A percentile compares a stretch with the other conserved stretches of the same genome.
These are phyloP conservation scores for Helicocarpus griseus DNA, from an alignment of 2,329 filamentous ascomycete species.

Conservation along the genomic window DNA sequence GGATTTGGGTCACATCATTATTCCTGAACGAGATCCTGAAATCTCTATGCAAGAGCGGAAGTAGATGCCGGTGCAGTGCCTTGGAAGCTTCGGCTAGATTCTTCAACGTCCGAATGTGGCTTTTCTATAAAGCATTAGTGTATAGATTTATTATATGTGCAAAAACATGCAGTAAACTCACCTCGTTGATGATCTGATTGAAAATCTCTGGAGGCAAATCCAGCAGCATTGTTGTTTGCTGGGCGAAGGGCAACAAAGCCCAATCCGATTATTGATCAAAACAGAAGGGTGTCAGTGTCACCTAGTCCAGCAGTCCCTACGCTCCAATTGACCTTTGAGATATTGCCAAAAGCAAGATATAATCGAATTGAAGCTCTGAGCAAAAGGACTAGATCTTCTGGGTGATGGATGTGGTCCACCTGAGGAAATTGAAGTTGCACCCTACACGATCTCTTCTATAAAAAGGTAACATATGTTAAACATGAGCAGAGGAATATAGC, in stretches of 20 bases:
- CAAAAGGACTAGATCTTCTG: too few species aligned
- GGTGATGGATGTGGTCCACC: too few species aligned
- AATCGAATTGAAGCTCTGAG: too few species aligned
- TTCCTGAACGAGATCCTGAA: neutral
- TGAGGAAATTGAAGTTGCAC: too few species aligned
- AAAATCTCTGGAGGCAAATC: neutral
- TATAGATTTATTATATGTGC: neutral
- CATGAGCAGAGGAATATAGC: too few species aligned
- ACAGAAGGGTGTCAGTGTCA: too few species aligned
- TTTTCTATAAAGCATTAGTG: neutral
- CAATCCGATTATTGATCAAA: too few species aligned
- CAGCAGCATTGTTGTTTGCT: neutral
- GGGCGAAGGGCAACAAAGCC: neutral
- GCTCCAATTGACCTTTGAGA: too few species aligned
- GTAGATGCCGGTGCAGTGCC: neutral
- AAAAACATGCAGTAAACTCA: neutral
- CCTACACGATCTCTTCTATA: too few species aligned
- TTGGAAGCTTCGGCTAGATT: neutral
- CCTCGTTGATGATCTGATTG: neutral
- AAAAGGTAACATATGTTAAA: too few species aligned
- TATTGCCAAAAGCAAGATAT: too few species aligned
- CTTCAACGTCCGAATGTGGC: neutral
- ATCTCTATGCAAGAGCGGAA: neutral
- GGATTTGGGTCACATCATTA: neutral
- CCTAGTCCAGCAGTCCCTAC: too few species aligned